Evolutionary conservation across 345 rosid genomes (phyloP), one percentile per base, ranked within the genome.

Genomic region (Gossypium thurberi): DNA sequence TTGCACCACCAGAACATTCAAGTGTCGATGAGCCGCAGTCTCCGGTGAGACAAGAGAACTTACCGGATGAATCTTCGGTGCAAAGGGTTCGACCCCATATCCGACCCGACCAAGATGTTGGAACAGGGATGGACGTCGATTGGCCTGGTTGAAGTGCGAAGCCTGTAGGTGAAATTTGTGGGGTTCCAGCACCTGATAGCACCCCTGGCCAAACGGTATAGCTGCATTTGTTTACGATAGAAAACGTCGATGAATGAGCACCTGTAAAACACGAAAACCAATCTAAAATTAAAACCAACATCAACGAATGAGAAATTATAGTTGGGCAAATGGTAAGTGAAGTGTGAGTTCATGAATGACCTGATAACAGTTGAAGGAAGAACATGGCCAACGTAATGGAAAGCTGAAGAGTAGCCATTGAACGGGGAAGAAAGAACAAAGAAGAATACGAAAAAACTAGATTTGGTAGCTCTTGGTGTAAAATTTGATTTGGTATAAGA

Each of bases 81-180:
- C 96, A 90, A 63, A 69, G 60, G 0, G 91, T 90, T 42, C 96
- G 87, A 2, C 85, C 96, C 91, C 96, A 90, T 6, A 88, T 53
- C 44, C 96, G 87, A 43, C 91, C 96, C n/a, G 87, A 84, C 91
- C 93, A 90, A 48, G 85, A 74, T 7, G 77, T 40, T 0, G 91
- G 93, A 72, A 79, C 76, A 2, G 77, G 25, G 18, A 90, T 52
- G 12, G 81, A 43, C 17, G 72, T 68, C 0, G 91, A 76, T 4
- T 83, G 83, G 0, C 83, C 73, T 0, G 87, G 82, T 61, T 81
- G 81, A 64, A 90, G 84, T 25, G 73, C 75, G 68, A 88, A 88
- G 15, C 96, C 96, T 3, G 93, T 83, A 42, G 84, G 85, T 25
- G 91, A 57, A 18, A 88, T 77, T 23, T 75, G 87, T 2, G 86